Evolutionary conservation across 2,329 filamentous ascomycete genomes (phyloP).

Genomic region (Pezicula radicicola): DNA sequence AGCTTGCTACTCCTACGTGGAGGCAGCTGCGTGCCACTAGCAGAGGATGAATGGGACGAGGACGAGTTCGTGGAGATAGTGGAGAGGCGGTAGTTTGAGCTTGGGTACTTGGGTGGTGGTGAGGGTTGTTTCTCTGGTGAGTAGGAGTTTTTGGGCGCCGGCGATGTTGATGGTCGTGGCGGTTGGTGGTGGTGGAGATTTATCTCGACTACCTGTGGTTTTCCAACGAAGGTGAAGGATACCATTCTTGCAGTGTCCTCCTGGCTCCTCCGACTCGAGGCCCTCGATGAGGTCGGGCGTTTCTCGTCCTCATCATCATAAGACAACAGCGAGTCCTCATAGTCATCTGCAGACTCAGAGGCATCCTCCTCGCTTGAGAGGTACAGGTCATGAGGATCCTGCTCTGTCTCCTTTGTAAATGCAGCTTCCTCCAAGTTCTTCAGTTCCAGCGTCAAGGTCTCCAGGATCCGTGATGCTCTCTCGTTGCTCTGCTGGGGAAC

Average conservation of each 20-base stretch:
- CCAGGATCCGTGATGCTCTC: constrained; percentile 20
- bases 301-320: constrained; percentile 29
- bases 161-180: not conserved
- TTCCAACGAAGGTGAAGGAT: constrained; percentile 57
- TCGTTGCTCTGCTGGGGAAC: constrained; percentile 22
- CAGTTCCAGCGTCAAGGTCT: constrained; percentile 22
- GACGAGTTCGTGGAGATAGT: not conserved
- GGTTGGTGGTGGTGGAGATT: constrained; percentile 25
- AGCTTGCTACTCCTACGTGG: constrained; percentile 1
- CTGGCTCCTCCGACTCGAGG: constrained; percentile 30
- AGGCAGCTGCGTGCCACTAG: not conserved
- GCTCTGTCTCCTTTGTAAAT: constrained; percentile 15
- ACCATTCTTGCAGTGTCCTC: constrained; percentile 57
- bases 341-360: constrained; percentile 58
- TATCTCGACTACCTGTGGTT: constrained; percentile 53
- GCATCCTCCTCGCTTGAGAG: constrained; percentile 65
- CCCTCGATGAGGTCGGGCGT: constrained; percentile 18
- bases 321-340: constrained; percentile 47
- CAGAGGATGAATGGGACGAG: not conserved
- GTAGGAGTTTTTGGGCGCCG: not conserved
- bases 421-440: constrained; percentile 18
- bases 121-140: not conserved
- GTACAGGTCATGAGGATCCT: constrained; percentile 53
- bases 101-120: not conserved
- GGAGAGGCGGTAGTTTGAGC: not conserved